Conservation (phyloP, 106 monocot species). For the Gastrodia elata region DNA sequence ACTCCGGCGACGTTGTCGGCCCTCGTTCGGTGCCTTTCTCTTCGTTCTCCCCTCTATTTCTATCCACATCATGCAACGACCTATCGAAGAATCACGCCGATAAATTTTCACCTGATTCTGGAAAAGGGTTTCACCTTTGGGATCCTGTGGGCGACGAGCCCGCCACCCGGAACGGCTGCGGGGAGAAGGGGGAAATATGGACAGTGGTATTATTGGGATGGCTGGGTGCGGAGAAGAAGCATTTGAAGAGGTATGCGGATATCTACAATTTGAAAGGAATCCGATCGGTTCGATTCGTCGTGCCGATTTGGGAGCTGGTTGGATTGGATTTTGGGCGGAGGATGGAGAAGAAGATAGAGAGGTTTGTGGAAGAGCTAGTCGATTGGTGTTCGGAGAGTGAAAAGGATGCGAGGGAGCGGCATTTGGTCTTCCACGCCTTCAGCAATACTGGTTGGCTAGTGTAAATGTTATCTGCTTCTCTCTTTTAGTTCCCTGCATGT, state of each 20-base stretch:
- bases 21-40: not conserved
- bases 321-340: conserved; percentile 60
- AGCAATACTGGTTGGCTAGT: conserved; percentile 97
- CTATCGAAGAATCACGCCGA: not conserved
- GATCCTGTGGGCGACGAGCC: not conserved
- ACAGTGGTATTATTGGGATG: conserved; percentile 83
- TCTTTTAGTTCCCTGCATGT: not conserved
- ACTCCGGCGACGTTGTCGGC: not conserved
- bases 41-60: not conserved
- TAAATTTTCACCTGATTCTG: not conserved
- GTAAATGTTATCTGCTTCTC: conserved; percentile 26
- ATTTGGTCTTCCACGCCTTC: conserved; percentile 84
- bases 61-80: not conserved
- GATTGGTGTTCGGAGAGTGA: conserved; percentile 46
- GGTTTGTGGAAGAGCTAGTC: conserved; percentile 40
- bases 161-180: not conserved
- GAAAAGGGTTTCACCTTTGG: conserved; percentile 14
- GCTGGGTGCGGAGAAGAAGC: conserved; percentile 81
- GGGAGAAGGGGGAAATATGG: conserved; percentile 21
- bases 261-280: conserved; percentile 56
- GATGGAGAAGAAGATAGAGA: conserved; percentile 39
- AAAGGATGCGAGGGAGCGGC: conserved; percentile 36
- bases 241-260: conserved; percentile 83
- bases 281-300: conserved; percentile 53
- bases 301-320: conserved; percentile 44